phyloP scores from a whole-genome alignment of 345 rosid species.

The Eutrema yunnanense region DNA sequence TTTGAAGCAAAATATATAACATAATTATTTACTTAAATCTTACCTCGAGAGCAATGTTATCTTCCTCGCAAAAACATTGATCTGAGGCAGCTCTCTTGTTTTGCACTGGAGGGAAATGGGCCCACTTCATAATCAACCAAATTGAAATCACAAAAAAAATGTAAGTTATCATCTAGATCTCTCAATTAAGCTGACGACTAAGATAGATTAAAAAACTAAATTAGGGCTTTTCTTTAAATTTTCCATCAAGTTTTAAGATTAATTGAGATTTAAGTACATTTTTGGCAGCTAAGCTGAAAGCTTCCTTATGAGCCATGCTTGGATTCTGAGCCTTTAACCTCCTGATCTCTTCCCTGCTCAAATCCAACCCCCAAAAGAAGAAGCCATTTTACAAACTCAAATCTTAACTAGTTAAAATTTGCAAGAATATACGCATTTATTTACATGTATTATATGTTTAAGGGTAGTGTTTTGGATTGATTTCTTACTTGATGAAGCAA shows the following conservation, averaged over 20 bases:
- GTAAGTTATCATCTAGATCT: background rate
- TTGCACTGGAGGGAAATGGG: slow-evolving; percentile 68
- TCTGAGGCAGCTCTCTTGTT: slow-evolving; percentile 41
- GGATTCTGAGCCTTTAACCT: slow-evolving; percentile 95
- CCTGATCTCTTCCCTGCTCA: slow-evolving; percentile 83
- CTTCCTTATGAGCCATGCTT: slow-evolving; percentile 92
- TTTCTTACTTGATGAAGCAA: slow-evolving; percentile 82
- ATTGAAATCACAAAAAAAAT: slow-evolving; percentile 7
- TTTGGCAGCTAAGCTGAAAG: slow-evolving; percentile 96
- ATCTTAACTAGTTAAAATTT: no score
- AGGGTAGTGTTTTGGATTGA: background rate
- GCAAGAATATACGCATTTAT: no score
- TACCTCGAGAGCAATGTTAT: slow-evolving; percentile 24
- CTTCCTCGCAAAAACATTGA: slow-evolving; percentile 25
- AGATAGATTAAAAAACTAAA: background rate
- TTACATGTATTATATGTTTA: no score
- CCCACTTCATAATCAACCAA: slow-evolving; percentile 60
- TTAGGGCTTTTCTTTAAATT: background rate
- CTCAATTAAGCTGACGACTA: background rate
- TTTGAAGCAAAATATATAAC: background rate
- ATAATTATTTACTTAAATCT: background rate
- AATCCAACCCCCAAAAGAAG: background rate
- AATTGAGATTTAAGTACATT: slow-evolving; percentile 40
- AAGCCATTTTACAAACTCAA: background rate
- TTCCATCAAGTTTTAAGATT: background rate